Base-by-base conservation (phyloP, 1,284 basidiomycete species). In the Sphaerobolus stellatus region DNA sequence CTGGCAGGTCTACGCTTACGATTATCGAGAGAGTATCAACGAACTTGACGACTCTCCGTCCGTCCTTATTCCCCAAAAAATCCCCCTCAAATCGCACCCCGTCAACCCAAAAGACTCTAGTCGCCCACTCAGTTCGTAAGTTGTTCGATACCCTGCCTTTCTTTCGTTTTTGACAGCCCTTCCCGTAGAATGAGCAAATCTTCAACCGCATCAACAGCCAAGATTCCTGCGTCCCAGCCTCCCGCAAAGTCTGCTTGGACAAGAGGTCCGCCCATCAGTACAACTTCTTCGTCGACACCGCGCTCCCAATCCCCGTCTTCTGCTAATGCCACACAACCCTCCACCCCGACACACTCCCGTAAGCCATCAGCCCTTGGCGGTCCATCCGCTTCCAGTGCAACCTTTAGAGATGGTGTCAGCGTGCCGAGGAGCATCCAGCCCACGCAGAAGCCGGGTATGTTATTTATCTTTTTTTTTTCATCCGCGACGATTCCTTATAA, bases 1-100 rank as follows among this genome's bases (percentile, higher is more conserved):
- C 88, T 88, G 88, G 88, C 87, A 90, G 87, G 87, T 90, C 87
- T 81, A 79, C 82, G 79, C 54, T 82, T 86, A 86, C 84, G 86
- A 86, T 18, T 46, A 3, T 38, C 44, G 14, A 38, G 28, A 16
- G 53, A 40, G 53, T 41, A 47, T 30, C 34, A 49, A 20, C 27
- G 46, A 29, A 41, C 52, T 41, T 48, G 33, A 54, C 53, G 52
- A 48, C 47, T 41, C 43, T 50, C 47, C 8, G 29, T 13, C 78
- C 74, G 70, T 66, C 66, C 58, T 72, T 67, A 64, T 65, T 68
- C 67, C 68, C 61, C 58, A 49, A 62, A 58, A 60, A 63, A 56
- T 64, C n/a, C n/a, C n/a, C n/a, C n/a, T n/a, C n/a, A n/a, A 50
- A 50, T 50, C 46, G 31, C 30, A 44, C 40, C 48, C 34, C 30